These are phyloP conservation scores for Gossypium schwendimanii DNA, from an alignment of 441 rosid species.

Conservation along the genomic window DNA sequence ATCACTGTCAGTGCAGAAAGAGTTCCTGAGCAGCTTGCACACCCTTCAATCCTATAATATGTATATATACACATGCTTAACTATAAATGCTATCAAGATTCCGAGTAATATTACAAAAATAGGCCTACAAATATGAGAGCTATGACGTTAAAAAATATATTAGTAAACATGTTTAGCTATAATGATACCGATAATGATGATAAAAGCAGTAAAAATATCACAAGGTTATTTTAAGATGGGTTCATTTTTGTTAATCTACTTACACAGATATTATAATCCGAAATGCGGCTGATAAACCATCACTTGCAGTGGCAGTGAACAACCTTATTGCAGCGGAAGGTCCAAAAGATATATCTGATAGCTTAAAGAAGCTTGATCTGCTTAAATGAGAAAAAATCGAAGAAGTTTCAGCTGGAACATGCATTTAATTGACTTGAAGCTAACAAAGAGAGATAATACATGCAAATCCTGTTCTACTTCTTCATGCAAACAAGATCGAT, in stretches of 20 bases:
- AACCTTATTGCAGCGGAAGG: slow-evolving; percentile 73
- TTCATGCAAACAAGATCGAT: slow-evolving; percentile 80
- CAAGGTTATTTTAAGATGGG: not conserved
- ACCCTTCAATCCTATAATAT: not conserved
- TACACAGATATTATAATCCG: slow-evolving; percentile 52
- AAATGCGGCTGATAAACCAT: slow-evolving; percentile 67
- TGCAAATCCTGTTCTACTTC: slow-evolving; percentile 68
- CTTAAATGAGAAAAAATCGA: slow-evolving; percentile 60
- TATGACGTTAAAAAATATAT: not conserved
- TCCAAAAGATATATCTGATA: slow-evolving; percentile 69
- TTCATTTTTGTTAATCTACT: not conserved
- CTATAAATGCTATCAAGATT: not conserved
- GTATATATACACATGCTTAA: not conserved
- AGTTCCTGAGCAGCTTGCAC: not conserved
- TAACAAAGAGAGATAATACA: slow-evolving; percentile 71
- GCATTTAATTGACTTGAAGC: slow-evolving; percentile 53
- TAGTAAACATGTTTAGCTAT: not conserved
- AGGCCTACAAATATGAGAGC: not conserved
- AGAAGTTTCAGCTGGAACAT: slow-evolving; percentile 54
- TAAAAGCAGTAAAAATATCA: not conserved
- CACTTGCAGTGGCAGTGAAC: slow-evolving; percentile 77
- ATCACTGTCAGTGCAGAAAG: not conserved
- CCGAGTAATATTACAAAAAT: not conserved
- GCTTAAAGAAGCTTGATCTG: slow-evolving; percentile 76
- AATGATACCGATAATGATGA: not conserved